Percentiles rank a stretch among this genome's conserved stretches.
Conservation (phyloP, 2,329 filamentous ascomycete species). For the Fusarium nisikadoi region DNA sequence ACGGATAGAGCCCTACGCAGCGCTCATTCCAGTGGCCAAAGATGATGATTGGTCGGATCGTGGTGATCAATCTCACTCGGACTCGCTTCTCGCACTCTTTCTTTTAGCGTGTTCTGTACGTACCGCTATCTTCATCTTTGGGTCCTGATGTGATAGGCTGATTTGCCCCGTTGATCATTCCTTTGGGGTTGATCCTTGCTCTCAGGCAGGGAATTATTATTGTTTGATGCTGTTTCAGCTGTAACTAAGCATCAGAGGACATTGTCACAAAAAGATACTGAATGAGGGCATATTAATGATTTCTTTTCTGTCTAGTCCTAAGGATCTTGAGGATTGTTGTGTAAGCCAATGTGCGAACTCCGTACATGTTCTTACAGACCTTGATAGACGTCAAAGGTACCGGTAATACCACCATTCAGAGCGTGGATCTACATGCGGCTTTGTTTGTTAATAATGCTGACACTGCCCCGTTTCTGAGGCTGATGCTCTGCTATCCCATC, state of each 20-base stretch:
- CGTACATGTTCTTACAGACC: neutral
- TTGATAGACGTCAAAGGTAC: neutral
- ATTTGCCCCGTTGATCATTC: neutral
- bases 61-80: conserved; percentile 3
- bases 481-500: conserved; percentile 1
- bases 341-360: neutral
- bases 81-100: conserved; percentile 24
- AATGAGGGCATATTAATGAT: neutral
- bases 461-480: conserved; percentile 30
- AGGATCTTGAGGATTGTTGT: neutral
- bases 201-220: neutral
- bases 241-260: neutral
- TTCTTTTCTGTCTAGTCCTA: neutral
- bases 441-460: conserved; percentile 7
- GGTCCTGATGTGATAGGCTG: neutral
- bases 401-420: neutral
- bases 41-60: conserved; percentile 4
- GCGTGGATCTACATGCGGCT: neutral
- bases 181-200: neutral
- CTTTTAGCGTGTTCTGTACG: neutral
- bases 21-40: neutral
- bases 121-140: neutral
- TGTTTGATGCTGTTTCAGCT: neutral
- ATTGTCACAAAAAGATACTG: neutral
- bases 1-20: neutral